Base-by-base conservation (phyloP, 2,329 filamentous ascomycete species). In the Penicillium sp. region DNA sequence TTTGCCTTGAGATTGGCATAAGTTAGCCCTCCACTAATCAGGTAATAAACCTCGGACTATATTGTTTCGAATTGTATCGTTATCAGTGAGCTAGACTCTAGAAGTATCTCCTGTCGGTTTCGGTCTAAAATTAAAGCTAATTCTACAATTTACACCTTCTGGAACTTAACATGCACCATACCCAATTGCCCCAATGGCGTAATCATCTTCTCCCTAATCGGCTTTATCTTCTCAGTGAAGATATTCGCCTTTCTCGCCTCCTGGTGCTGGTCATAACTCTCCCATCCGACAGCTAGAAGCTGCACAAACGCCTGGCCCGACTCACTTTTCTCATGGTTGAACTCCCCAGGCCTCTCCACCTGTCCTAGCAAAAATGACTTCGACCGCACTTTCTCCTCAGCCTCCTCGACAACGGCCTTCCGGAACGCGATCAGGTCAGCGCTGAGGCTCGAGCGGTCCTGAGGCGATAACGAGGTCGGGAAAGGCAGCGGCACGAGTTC, bases 281-380 rank as follows among this genome's bases (percentile, higher is more conserved):
- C 73, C 85, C 85, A 87, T 5, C 84, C 85, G 58, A 85, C 73
- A 19, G 77, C 75, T n/a, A 79, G 61, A 4, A 82, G 67, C 66
- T 79, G 78, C 59, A 79, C 70, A 58, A 78, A 77, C 11, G 79
- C 82, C 66, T 78, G 71, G 3, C 76, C 77, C 17, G 73, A 78
- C 44, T 64, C 71, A 67, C 79, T 82, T 73, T 60, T 75, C 69
- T 45, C 69, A 72, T 67, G 73, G 30, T 67, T 45, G 45, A 76
- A 61, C 60, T 56, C 67, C 23, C 71, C 71, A 0, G 78, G 78
- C 21, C 77, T 66, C 38, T 77, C 75, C 8, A 79, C 67, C 62
- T 77, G 73, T 2, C 75, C 78, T 66, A 76, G 72, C 1, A 73
- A 63, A 68, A 77, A 78, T 5, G 72, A 73, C 30, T 54, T 69